Evolutionary conservation across 2,329 filamentous ascomycete genomes (phyloP), one percentile per base, ranked within the genome.

Genomic region (Phyllosticta citriasiana): DNA sequence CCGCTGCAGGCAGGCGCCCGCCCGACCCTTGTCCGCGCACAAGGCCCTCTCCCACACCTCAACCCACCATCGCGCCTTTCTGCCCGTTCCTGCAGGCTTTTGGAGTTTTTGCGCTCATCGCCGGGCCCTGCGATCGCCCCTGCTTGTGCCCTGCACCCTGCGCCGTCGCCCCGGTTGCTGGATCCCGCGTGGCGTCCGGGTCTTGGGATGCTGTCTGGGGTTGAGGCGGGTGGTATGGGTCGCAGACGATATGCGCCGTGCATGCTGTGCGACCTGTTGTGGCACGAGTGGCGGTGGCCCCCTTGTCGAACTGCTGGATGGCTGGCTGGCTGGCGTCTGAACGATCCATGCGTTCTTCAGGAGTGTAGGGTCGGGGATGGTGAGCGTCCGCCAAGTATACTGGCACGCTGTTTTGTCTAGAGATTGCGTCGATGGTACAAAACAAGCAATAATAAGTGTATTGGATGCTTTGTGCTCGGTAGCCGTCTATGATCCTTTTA

Each of bases 71-170:
- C 53, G 33, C 58, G 53, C 51, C 35, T 56, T 55, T 26, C 40
- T 24, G 5, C 58, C 19, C 52, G 58, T 60, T 60, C 58, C 58
- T 60, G 58, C 58, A 60, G 58, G 8, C 35, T 60, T 60, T 56
- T 52, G 26, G n/a, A 9, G 14, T 14, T 52, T 60, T 26, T 47
- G 40, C 14, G 40, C 40, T n/a, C 40, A 47, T 16, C 12, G 14
- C 5, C 40, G 14, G 40, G 40, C 40, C 40, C 40, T 47, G 40
- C 12, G 40, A 47, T 47, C 40, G 40, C 40, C 10, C 19, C 19
- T 22, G 19, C 19, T 22, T 22, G 9, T 30, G 27, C 27, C 9
- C 27, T 22, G 19, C 27, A 30, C 2, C 27, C 27, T 6, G 14
- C 40, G 3, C 40, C 40, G 14, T 2, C 40, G 14, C 40, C 14